Conservation (phyloP, 306 rosid species). For the Rubus parviflorus region DNA sequence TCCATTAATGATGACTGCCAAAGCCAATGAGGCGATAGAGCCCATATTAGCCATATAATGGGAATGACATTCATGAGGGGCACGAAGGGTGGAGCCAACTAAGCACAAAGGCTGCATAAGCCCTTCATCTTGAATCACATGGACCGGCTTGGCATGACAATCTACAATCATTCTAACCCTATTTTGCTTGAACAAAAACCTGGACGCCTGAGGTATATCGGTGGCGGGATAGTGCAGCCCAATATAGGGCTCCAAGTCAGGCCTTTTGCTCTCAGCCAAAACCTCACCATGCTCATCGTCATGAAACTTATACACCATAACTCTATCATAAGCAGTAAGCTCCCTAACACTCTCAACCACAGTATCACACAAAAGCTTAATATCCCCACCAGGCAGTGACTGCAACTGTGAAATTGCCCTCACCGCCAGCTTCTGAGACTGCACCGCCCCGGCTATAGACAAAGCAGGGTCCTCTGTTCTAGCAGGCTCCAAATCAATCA, state of each 20-base stretch:
- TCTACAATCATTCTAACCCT: constrained; percentile 97
- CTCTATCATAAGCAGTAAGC: constrained; percentile 85
- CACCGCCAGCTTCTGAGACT: constrained; percentile 92
- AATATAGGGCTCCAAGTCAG: constrained; percentile 82
- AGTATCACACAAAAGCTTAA: constrained; percentile 69
- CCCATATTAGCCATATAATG: constrained; percentile 99
- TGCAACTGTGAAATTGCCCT: constrained; percentile 85
- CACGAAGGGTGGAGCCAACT: constrained; percentile 93
- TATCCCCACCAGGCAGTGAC: constrained; percentile 83
- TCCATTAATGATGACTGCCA: constrained; percentile 89
- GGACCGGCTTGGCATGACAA: constrained; percentile 66
- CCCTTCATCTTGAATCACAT: constrained; percentile 70
- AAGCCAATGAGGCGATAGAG: constrained; percentile 70
- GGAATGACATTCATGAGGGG: constrained; percentile 94
- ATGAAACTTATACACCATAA: constrained; percentile 96
- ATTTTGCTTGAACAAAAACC: constrained; percentile 96
- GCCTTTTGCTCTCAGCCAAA: constrained; percentile 81
- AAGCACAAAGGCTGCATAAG: constrained; percentile 83
- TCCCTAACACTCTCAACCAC: constrained; percentile 84
- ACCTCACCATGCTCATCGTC: constrained; percentile 99
- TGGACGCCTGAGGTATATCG: constrained; percentile 95
- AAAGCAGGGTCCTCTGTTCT: constrained; percentile 88
- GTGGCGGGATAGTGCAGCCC: constrained; percentile 97
- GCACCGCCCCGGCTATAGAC: constrained; percentile 96
- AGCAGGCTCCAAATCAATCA: constrained; percentile 91